Evolutionary conservation across 2,329 filamentous ascomycete species (phyloP), one percentile per base, ranked within the genome.

Genomic region (Phyllosticta citrichinensis): DNA sequence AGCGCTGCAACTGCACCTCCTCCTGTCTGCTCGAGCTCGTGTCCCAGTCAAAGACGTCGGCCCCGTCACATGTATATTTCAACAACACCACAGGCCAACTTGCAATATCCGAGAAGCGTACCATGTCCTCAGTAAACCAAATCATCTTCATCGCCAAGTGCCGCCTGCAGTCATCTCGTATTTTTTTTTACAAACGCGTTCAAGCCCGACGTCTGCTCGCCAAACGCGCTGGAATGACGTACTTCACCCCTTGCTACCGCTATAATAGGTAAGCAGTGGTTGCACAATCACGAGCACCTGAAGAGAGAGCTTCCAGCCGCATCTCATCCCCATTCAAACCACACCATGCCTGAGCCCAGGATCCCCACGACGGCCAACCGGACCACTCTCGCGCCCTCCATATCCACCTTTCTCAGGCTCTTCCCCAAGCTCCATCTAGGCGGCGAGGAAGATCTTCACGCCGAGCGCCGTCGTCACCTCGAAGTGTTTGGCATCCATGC

Each of bases 401-500:
- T 68, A n/a, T 12, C 60, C 14, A 55, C 20, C 6, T 68, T 68
- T 56, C 63, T 67, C 20, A 63, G 64, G 40, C 55, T 64, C 5
- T 52, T 66, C 55, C 63, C 66, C 14, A 57, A 63, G n/a, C 66
- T 69, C 9, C 68, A 68, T 57, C 66, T 69, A 11, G 66, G 67
- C 25, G 65, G 64, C 19, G 60, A 63, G 30, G 66, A 63, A 25
- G 67, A 68, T 60, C 70, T 69, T 62, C 63, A 66, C 47, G 57
- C 56, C 5, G 68, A 69, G 57, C 66, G 66, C 9, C 54, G 55
- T 14, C 63, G 69, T 56, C 67, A 70, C 51, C 60, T 66, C 12
- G 51, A 65, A 55, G 67, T 73, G n/a, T 73, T 74, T 58, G 67
- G 71, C n/a, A 64, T 71, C 56, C 69, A 70, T 58, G 61, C 62